phyloP scores from a whole-genome alignment of 2,329 filamentous ascomycete genomes.

The Paracamarosporium sp. region DNA sequence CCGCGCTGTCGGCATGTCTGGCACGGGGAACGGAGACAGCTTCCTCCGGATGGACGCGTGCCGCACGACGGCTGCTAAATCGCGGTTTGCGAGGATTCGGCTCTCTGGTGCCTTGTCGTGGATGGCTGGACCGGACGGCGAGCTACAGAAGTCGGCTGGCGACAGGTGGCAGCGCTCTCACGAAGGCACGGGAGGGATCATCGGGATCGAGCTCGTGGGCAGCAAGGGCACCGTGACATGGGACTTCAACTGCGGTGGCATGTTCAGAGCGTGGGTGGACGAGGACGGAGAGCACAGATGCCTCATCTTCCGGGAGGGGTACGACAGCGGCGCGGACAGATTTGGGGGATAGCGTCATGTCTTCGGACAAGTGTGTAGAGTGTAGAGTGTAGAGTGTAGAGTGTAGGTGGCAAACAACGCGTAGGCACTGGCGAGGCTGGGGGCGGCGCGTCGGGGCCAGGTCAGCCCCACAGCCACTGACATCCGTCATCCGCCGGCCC shows the following conservation, averaged over 20 bases:
- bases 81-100: constrained; percentile 64
- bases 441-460: not conserved
- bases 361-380: too few relatives aligned
- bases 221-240: constrained; percentile 67
- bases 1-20: constrained; percentile 68
- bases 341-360: constrained; percentile 3
- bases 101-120: constrained; percentile 66
- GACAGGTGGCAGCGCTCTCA: constrained; percentile 75
- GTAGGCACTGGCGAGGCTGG: not conserved
- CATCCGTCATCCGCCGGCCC: constrained; percentile 5
- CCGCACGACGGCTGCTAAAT: constrained; percentile 75
- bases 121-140: constrained; percentile 73
- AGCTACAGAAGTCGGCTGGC: constrained; percentile 77
- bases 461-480: constrained; percentile 3
- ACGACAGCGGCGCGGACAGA: constrained; percentile 27
- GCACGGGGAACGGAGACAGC: constrained; percentile 88
- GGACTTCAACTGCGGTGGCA: constrained; percentile 85
- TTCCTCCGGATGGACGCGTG: constrained; percentile 77
- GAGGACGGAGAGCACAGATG: constrained; percentile 64
- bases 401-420: not conserved
- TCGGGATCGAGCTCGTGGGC: constrained; percentile 73
- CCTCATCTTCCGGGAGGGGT: constrained; percentile 63
- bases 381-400: too few relatives aligned
- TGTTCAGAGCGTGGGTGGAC: constrained; percentile 83
- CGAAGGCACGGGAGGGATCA: constrained; percentile 85